Evolutionary conservation across 1,139 yeast species (phyloP).

Genomic region (Insectozyma bohioensis): DNA sequence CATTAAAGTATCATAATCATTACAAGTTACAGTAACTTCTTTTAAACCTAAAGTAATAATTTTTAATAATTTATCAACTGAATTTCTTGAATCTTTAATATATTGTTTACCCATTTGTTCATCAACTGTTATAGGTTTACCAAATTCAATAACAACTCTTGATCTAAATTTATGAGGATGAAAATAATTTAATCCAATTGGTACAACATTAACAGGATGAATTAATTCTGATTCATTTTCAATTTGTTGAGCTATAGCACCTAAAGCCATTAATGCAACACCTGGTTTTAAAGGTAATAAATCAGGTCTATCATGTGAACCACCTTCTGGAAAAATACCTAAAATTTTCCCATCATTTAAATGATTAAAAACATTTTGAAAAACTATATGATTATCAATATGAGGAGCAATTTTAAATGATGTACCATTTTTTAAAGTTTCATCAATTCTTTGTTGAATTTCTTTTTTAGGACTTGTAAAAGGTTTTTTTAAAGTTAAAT

Average conservation of each 20-base stretch:
- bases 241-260: constrained; percentile 37
- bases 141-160: constrained; percentile 49
- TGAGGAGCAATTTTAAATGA: constrained; percentile 59
- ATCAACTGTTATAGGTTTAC: constrained; percentile 42
- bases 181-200: constrained; percentile 49
- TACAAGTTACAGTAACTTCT: constrained; percentile 90
- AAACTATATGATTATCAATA: constrained; percentile 59
- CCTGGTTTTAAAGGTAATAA: constrained; percentile 47
- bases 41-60: constrained; percentile 72
- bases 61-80: constrained; percentile 69
- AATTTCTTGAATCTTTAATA: constrained; percentile 52
- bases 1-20: constrained; percentile 90
- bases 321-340: constrained; percentile 70
- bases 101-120: constrained; percentile 28
- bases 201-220: constrained; percentile 42
- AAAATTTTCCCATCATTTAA: constrained; percentile 56
- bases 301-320: constrained; percentile 43
- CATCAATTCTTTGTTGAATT: constrained; percentile 30
- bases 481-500: constrained; percentile 49
- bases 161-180: constrained; percentile 47
- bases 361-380: constrained; percentile 63
- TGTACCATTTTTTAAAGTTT: constrained; percentile 47
- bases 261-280: constrained; percentile 51
- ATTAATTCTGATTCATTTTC: constrained; percentile 12
- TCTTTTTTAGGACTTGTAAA: constrained; percentile 32